Evolutionary conservation across 2,329 filamentous ascomycete genomes (phyloP).

Genomic region (Chaetothyriales sp.): DNA sequence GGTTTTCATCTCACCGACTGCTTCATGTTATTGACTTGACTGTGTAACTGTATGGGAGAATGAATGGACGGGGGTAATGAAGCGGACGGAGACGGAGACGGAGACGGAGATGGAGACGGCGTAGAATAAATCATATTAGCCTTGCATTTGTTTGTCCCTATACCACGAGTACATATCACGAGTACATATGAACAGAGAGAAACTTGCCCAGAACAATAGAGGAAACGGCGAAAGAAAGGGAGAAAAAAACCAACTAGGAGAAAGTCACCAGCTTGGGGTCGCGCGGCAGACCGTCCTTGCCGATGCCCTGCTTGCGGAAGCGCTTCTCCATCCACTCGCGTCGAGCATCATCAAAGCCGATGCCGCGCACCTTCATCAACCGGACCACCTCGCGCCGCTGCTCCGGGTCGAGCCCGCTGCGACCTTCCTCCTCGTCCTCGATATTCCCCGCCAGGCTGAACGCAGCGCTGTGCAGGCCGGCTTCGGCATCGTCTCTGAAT

Average conservation of each 20-base stretch:
- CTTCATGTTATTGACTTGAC: too few species aligned
- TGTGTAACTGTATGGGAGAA: not conserved
- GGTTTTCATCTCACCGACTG: not conserved
- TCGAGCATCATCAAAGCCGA: conserved; percentile 83
- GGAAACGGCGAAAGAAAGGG: too few species aligned
- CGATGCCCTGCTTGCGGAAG: conserved; percentile 79
- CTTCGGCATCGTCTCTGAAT: conserved; percentile 75
- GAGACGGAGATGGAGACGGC: too few species aligned
- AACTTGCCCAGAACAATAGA: too few species aligned
- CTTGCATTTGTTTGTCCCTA: too few species aligned
- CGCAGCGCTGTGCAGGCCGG: conserved; percentile 64
- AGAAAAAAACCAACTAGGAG: conserved; percentile 10
- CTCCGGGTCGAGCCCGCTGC: conserved; percentile 59
- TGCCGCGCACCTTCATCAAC: conserved; percentile 75
- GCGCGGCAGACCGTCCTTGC: conserved; percentile 66
- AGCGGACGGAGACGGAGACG: too few species aligned
- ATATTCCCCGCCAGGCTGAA: conserved; percentile 78
- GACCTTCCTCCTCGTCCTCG: conserved; percentile 56
- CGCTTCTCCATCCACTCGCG: conserved; percentile 70
- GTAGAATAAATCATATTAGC: too few species aligned
- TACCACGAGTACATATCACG: too few species aligned
- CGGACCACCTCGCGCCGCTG: conserved; percentile 69
- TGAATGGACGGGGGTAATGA: too few species aligned
- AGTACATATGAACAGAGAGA: too few species aligned
- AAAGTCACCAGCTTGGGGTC: conserved; percentile 97